Conservation (phyloP, 2,329 filamentous ascomycete genomes). For the Xylaria digitata region DNA sequence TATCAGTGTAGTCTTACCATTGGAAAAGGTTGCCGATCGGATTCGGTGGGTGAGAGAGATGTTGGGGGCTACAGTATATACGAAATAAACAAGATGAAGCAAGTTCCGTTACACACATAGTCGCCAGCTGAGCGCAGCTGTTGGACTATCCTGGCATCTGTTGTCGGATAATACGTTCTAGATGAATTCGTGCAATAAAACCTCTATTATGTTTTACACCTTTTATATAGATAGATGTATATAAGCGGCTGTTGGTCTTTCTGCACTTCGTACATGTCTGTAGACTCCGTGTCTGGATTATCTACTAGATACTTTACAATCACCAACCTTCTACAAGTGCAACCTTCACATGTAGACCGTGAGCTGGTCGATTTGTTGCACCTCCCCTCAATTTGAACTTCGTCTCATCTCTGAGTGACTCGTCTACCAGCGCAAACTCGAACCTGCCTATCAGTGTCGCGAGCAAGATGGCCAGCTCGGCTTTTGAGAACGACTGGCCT, state of each 20-base stretch:
- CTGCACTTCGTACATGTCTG: no score
- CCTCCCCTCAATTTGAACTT: constrained; percentile 34
- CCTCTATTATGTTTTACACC: no score
- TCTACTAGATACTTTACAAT: not conserved
- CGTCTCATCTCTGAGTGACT: constrained; percentile 25
- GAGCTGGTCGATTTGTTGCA: constrained; percentile 34
- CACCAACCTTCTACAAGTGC: constrained; percentile 33
- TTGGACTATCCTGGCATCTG: no score
- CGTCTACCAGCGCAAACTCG: constrained; percentile 34
- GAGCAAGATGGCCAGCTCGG: constrained; percentile 36
- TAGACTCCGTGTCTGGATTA: no score
- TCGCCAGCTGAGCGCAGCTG: no score
- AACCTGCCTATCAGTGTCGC: constrained; percentile 36
- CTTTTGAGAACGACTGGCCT: constrained; percentile 37
- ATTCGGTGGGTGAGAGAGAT: not conserved
- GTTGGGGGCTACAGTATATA: no score
- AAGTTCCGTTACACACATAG: no score
- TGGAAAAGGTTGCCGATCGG: not conserved
- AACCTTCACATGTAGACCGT: constrained; percentile 33
- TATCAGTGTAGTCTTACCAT: not conserved
- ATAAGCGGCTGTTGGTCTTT: no score
- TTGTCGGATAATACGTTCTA: no score
- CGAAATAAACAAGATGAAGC: no score
- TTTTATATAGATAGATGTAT: no score
- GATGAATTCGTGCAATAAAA: not conserved